phyloP scores from a whole-genome alignment of 1,284 basidiomycete species.

The Kalmanozyma brasiliensis region DNA sequence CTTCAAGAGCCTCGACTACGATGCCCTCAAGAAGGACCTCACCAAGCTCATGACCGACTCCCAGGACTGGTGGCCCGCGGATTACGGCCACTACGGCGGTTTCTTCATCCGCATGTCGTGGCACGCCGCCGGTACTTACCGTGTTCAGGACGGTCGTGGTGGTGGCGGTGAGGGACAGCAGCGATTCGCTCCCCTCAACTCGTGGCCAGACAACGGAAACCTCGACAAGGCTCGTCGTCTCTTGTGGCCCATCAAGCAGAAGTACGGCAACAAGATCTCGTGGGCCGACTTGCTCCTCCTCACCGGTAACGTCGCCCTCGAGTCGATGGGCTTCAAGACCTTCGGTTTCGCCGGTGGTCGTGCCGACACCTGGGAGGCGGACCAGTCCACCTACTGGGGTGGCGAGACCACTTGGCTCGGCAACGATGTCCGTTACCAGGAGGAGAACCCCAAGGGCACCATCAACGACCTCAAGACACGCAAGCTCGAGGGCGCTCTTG shows the following conservation, averaged over 20 bases:
- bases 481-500: slow-evolving; percentile 27
- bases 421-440: slow-evolving; percentile 44
- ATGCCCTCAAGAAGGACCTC: slow-evolving; percentile 45
- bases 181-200: slow-evolving; percentile 45
- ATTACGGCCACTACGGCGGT: slow-evolving; percentile 44
- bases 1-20: slow-evolving; percentile 43
- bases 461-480: slow-evolving; percentile 40
- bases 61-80: slow-evolving; percentile 46
- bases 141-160: slow-evolving; percentile 46
- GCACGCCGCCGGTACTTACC: slow-evolving; percentile 47
- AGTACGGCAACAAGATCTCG: slow-evolving; percentile 47
- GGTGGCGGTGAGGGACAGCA: slow-evolving; percentile 45
- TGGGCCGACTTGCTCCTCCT: slow-evolving; percentile 40
- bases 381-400: slow-evolving; percentile 48
- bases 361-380: slow-evolving; percentile 45
- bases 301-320: slow-evolving; percentile 41
- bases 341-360: slow-evolving; percentile 46
- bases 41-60: slow-evolving; percentile 36
- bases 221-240: slow-evolving; percentile 47
- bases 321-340: slow-evolving; percentile 49
- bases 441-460: slow-evolving; percentile 33
- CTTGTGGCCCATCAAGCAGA: slow-evolving; percentile 48
- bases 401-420: slow-evolving; percentile 47
- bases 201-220: slow-evolving; percentile 46
- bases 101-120: slow-evolving; percentile 44